These are phyloP conservation scores for Aegilops tauschii DNA, from an alignment of 176 grass and related monocot genomes.

Conservation along the genomic window DNA sequence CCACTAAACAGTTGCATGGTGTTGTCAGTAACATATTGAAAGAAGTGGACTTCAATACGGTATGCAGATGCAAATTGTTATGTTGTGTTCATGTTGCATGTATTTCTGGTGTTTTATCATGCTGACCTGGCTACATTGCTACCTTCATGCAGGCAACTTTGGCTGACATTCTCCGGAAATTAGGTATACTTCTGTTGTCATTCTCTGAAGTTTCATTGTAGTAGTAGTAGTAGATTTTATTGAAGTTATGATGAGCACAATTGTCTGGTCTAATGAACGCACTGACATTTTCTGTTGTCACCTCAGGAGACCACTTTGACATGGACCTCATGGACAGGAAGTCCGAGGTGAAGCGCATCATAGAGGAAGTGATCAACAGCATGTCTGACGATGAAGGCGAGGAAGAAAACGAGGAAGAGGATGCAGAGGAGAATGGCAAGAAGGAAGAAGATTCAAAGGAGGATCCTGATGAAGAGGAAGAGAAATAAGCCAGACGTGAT, in stretches of 20 bases:
- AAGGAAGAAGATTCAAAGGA: constrained; percentile 40
- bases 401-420: constrained; percentile 47
- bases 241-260: background rate
- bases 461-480: constrained; percentile 32
- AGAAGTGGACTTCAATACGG: constrained; percentile 99
- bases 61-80: constrained; percentile 22
- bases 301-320: constrained; percentile 72
- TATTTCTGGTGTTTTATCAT: background rate
- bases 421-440: constrained; percentile 32
- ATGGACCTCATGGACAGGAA: constrained; percentile 92
- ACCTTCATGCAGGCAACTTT: constrained; percentile 66
- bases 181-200: constrained; percentile 58
- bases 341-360: constrained; percentile 80
- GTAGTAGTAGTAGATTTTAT: background rate
- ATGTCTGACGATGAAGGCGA: constrained; percentile 79
- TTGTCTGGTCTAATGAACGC: background rate
- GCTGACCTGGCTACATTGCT: background rate
- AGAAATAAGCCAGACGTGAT: constrained; percentile 32
- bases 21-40: constrained; percentile 83
- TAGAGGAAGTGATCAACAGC: constrained; percentile 90
- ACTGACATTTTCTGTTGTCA: constrained; percentile 1
- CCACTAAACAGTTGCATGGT: constrained; percentile 67
- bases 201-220: background rate
- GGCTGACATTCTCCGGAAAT: constrained; percentile 87
- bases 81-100: background rate